Conservation (phyloP, 108 stramenopile genomes). For the Cyclotella sp. region DNA sequence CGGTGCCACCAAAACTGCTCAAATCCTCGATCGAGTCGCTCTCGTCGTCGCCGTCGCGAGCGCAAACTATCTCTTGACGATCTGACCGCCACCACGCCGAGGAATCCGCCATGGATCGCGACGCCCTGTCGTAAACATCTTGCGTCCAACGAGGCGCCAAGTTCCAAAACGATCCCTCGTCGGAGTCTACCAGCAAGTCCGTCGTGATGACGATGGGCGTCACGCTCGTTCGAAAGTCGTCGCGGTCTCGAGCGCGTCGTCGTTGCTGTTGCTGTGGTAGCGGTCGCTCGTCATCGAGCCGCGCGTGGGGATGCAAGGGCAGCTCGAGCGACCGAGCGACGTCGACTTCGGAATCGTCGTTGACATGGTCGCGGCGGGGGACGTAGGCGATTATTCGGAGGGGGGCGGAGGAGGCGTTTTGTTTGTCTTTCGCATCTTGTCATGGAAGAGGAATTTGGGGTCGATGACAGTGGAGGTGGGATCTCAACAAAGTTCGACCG, state of each 20-base stretch:
- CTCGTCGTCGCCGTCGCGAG: neutral
- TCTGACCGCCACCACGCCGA: neutral
- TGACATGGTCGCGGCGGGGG: too few species aligned
- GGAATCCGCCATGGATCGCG: neutral
- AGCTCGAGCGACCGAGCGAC: too few species aligned
- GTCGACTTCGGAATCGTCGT: too few species aligned
- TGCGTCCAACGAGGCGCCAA: neutral
- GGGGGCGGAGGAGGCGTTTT: too few species aligned
- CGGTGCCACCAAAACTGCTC: neutral
- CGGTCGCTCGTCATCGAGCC: too few species aligned
- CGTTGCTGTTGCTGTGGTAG: neutral
- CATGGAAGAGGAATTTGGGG: too few species aligned
- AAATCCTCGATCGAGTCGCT: neutral
- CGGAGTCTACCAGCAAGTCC: neutral
- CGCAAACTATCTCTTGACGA: neutral
- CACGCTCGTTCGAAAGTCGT: neutral
- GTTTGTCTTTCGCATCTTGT: too few species aligned
- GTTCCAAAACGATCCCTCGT: neutral
- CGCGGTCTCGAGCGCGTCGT: neutral
- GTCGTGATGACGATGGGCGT: neutral
- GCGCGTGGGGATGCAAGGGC: too few species aligned
- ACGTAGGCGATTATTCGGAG: too few species aligned
- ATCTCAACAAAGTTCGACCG: too few species aligned
- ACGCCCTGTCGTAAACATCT: neutral
- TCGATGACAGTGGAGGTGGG: too few species aligned